Conservation (phyloP, 805 yeast genomes). For the Maudiozyma saulgeensis region DNA sequence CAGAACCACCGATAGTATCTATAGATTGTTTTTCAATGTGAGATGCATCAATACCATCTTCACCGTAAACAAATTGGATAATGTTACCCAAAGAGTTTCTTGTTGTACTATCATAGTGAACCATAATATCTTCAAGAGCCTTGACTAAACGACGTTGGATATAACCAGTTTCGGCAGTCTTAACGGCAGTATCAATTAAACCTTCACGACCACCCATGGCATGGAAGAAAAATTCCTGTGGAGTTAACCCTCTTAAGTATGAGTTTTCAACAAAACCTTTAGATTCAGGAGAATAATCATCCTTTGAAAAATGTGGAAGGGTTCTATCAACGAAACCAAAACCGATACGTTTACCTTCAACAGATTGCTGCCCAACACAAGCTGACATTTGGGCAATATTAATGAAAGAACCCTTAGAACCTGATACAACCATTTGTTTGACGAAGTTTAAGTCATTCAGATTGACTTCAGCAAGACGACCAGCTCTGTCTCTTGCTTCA, state of each 20-base stretch:
- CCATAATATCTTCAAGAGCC: constrained; percentile 95
- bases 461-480: constrained; percentile 95
- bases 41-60: constrained; percentile 97
- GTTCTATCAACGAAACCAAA: constrained; percentile 95
- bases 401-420: constrained; percentile 98
- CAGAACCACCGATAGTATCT: constrained; percentile 92
- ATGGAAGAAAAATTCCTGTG: constrained; percentile 98
- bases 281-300: constrained; percentile 97
- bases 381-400: constrained; percentile 99
- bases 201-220: constrained; percentile 99
- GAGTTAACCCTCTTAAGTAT: constrained; percentile 92
- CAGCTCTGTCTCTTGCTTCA: constrained; percentile 98
- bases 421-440: constrained; percentile 98
- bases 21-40: constrained; percentile 94
- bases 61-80: constrained; percentile 95
- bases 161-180: constrained; percentile 98
- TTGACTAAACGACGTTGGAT: constrained; percentile 96
- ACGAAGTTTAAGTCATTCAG: constrained; percentile 91
- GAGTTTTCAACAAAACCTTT: constrained; percentile 97
- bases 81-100: constrained; percentile 96
- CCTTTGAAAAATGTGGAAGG: constrained; percentile 95
- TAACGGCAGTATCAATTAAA: constrained; percentile 97
- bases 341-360: constrained; percentile 98
- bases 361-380: constrained; percentile 99
- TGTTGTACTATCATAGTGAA: constrained; percentile 95